These are phyloP conservation scores for Mycena galopus DNA, from an alignment of 768 basidiomycete genomes.

Conservation along the genomic window DNA sequence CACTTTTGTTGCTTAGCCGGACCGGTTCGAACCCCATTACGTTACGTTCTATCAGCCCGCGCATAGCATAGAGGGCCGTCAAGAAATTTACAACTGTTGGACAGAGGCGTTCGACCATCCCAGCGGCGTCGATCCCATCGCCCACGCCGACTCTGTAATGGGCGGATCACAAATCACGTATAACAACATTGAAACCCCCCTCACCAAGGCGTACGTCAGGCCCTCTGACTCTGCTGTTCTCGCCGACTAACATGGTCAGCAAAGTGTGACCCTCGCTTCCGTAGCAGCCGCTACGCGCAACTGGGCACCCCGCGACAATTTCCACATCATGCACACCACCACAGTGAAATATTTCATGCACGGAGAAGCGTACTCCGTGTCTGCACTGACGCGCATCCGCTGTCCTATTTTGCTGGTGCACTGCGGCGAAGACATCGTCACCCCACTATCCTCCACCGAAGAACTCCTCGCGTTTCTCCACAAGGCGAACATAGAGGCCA, in stretches of 20 bases:
- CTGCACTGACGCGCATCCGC: slow-evolving; percentile 41
- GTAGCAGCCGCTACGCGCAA: slow-evolving; percentile 10
- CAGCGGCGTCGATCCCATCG: slow-evolving; percentile 39
- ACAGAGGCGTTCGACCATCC: slow-evolving; percentile 40
- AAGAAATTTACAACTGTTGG: slow-evolving; percentile 52
- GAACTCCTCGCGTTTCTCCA: slow-evolving; percentile 43
- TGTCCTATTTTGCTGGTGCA: slow-evolving; percentile 51
- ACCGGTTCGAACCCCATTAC: background rate
- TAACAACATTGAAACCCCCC: slow-evolving; percentile 38
- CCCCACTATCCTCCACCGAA: slow-evolving; percentile 43
- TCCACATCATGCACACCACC: slow-evolving; percentile 46
- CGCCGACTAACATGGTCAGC: background rate
- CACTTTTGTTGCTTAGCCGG: too few relatives aligned
- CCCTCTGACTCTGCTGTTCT: background rate
- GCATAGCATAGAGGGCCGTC: slow-evolving; percentile 48
- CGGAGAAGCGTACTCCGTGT: slow-evolving; percentile 39
- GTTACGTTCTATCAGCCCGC: slow-evolving; percentile 40
- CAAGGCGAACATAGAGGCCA: slow-evolving; percentile 45
- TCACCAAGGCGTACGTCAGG: slow-evolving; percentile 43
- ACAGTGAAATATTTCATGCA: slow-evolving; percentile 51
- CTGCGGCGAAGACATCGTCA: slow-evolving; percentile 52
- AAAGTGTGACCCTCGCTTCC: background rate
- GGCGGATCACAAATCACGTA: slow-evolving; percentile 51
- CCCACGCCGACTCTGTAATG: slow-evolving; percentile 43
- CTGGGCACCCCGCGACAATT: slow-evolving; percentile 45